Evolutionary conservation across 805 yeast species (phyloP), one percentile per base, ranked within the genome.

Genomic region (Metschnikowia continentalis): DNA sequence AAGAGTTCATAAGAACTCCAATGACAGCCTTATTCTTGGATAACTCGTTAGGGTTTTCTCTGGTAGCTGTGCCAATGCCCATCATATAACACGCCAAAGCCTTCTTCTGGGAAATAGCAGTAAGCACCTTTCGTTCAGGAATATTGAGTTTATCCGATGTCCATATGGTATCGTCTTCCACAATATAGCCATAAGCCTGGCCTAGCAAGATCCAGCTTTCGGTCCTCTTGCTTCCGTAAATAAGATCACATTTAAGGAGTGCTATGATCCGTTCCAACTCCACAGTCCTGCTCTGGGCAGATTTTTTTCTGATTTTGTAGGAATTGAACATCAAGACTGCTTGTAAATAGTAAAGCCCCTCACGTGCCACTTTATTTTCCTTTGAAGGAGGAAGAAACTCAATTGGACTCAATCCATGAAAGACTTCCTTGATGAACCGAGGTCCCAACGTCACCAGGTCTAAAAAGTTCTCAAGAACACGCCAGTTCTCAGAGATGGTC

Each of bases 111-210:
- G 80, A 62, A 5, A 76, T 67, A 0, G 90, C 89, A 0, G 90
- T 85, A 0, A 69, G 64, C 3, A 69, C 68, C 60, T 85, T 85
- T 54, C 83, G 76, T 5, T 86, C 94, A 0, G 74, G 61, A 0
- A 79, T 74, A 47, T 84, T 84, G 35, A 90, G 68, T 60, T 87
- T 87, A 59, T 91, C 97, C 0, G 96, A 83, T 1, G 92, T 87
- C 95, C 96, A 90, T n/a, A 88, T 82, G 50, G 94, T 68, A 55
- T 89, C 96, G 64, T 90, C 96, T 56, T 92, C 97, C 0, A 86
- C 96, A 38, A 88, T 70, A 51, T 75, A 83, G 0, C 90, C 84
- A 58, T 78, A 90, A 0, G 92, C 83, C 61, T 85, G 90, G 0
- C 95, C 96, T 13, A 94, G 64, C 1, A 89, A 75, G 38, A 82